Conservation (phyloP, 495 filamentous ascomycete species). For the Talaromyces thailandensis region DNA sequence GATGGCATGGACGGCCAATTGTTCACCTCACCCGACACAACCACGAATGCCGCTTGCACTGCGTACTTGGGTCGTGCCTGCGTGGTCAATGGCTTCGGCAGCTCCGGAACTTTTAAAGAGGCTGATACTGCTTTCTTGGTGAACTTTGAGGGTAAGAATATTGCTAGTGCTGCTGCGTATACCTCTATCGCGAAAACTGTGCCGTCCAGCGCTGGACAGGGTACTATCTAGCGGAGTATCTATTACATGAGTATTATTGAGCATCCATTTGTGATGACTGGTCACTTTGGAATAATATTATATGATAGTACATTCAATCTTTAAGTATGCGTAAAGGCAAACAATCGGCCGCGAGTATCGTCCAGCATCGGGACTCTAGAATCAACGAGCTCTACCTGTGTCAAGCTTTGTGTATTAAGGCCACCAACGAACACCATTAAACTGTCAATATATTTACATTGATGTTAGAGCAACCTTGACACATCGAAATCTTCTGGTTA, state of each 20-base stretch:
- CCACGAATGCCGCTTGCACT: not conserved
- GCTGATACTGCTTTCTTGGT: not conserved
- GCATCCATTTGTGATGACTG: too few relatives aligned
- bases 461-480: too few relatives aligned
- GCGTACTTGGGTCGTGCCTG: not conserved
- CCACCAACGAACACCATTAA: too few relatives aligned
- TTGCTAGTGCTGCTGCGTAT: not conserved
- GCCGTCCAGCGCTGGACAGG: not conserved
- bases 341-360: too few relatives aligned
- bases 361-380: too few relatives aligned
- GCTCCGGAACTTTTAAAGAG: not conserved
- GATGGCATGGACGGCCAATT: not conserved
- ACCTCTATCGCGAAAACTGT: not conserved
- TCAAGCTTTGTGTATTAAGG: too few relatives aligned
- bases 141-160: not conserved
- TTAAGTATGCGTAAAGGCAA: too few relatives aligned
- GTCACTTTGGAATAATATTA: too few relatives aligned
- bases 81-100: not conserved
- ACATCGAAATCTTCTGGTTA: not conserved
- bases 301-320: too few relatives aligned
- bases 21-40: not conserved
- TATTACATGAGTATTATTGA: too few relatives aligned
- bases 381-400: too few relatives aligned
- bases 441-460: too few relatives aligned
- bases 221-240: not conserved